Evolutionary conservation across 1,284 basidiomycete species (phyloP), one percentile per base, ranked within the genome.

Genomic region (Paramarasmius palmivorus): DNA sequence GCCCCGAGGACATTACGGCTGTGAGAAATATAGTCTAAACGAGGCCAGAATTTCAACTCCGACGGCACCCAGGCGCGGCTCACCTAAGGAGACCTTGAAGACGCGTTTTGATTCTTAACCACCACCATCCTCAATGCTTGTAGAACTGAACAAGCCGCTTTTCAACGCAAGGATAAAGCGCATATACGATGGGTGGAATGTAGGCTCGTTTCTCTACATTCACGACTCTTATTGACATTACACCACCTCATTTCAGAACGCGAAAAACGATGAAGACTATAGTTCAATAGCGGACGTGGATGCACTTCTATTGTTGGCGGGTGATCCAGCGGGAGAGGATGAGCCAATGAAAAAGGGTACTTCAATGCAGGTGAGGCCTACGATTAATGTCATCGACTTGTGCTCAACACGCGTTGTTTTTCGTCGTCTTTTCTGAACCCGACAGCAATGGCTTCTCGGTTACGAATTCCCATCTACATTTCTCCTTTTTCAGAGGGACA

Each of bases 401-500:
- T 32, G 29, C 29, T 32, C 7, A 32, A 26, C 41, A 34, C 58
- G 19, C 29, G 32, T 55, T 53, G n/a, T 38, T 57, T 55, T 54
- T 61, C 49, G 57, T 58, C 63, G 49, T 68, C 61, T 59, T 55
- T 39, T 60, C 38, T 58, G 45, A 58, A 50, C 46, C 42, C n/a
- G 19, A 39, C 59, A 96, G 93, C 94, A 93, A 62, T 98, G 93
- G 90, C 78, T 98, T 8, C 81, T 98, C 32, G 96, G 95, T 22
- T 98, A 95, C 70, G 96, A 98, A 70, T 98, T 98, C 66, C 95
- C 95, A 0, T 94, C 93, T 0, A 98, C 95, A 0, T 77, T 98
- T 40, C 83, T 95, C 54, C 73, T 96, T 34, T 90, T 98, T 61
- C 81, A 88, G 61, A 86, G 87, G 62, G 76, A 86, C 50, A 88